phyloP scores from a whole-genome alignment of 345 rosid genomes.

The Turritis glabra region DNA sequence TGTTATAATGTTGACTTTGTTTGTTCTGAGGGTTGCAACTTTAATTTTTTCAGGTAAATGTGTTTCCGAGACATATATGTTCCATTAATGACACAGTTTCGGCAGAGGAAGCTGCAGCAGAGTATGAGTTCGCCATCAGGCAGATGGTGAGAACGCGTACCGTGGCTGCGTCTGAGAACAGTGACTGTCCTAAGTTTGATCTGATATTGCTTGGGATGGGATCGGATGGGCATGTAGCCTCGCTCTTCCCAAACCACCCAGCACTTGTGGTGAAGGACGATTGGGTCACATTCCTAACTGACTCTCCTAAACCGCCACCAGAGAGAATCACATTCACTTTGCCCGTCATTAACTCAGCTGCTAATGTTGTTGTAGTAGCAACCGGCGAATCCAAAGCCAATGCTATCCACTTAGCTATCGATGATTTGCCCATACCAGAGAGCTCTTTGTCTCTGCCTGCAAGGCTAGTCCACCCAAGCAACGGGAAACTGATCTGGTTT shows the following conservation, averaged over 20 bases:
- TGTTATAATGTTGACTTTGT: constrained; percentile 21
- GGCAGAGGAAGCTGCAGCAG: constrained; percentile 79
- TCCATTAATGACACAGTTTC: constrained; percentile 77
- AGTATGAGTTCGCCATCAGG: constrained; percentile 69
- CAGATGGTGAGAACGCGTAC: constrained; percentile 71
- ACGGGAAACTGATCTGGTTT: constrained; percentile 81
- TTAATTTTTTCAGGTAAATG: constrained; percentile 56
- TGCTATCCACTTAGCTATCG: constrained; percentile 63
- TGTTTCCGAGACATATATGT: constrained; percentile 74
- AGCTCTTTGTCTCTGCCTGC: constrained; percentile 54
- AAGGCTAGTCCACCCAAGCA: constrained; percentile 61
- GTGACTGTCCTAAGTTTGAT: constrained; percentile 92
- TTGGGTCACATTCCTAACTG: constrained; percentile 74
- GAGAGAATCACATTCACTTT: constrained; percentile 94
- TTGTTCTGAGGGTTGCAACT: neutral
- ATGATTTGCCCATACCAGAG: constrained; percentile 43
- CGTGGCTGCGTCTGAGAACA: constrained; percentile 62
- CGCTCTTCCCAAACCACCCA: constrained; percentile 76
- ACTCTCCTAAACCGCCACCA: constrained; percentile 84
- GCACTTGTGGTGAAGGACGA: constrained; percentile 57
- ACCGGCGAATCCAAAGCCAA: constrained; percentile 79
- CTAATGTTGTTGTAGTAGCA: constrained; percentile 70
- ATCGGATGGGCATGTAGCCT: constrained; percentile 86
- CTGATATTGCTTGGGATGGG: constrained; percentile 91
- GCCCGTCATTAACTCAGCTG: constrained; percentile 88